Conservation (phyloP, 192 early-diverging fungal species). For the Lobulomyces angularis region DNA sequence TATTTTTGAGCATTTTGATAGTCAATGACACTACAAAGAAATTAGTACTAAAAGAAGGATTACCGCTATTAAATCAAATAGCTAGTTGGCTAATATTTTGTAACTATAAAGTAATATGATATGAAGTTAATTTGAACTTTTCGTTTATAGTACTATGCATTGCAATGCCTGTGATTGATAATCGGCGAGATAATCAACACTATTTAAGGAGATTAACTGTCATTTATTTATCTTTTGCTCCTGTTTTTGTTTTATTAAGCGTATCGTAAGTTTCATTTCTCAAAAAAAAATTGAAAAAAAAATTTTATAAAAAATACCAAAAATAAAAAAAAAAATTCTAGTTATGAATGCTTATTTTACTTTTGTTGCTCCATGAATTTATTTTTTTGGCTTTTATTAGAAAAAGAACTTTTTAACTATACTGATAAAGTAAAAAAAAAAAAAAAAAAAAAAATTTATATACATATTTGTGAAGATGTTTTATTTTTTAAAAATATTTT, state of each 20-base stretch:
- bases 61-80: conserved; percentile 57
- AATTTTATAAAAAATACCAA: too few relatives aligned
- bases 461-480: too few relatives aligned
- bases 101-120: conserved; percentile 12
- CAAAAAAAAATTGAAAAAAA: not conserved
- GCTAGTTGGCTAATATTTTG: conserved; percentile 54
- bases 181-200: conserved; percentile 48
- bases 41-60: conserved; percentile 40
- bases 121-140: not conserved
- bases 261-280: conserved; percentile 40
- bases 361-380: conserved; percentile 62
- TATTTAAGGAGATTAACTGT: conserved; percentile 65
- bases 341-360: conserved; percentile 81
- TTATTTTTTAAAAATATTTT: too few relatives aligned
- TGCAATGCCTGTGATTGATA: conserved; percentile 51
- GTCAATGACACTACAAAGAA: conserved; percentile 50
- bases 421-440: not conserved
- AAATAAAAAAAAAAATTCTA: too few relatives aligned
- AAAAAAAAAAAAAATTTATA: not conserved
- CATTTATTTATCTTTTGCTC: conserved; percentile 77
- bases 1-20: conserved; percentile 39
- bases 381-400: conserved; percentile 65
- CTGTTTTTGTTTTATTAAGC: conserved; percentile 73
- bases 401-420: conserved; percentile 28
- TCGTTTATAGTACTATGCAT: conserved; percentile 28